Base-by-base conservation (phyloP, 768 basidiomycete species). In the Boletus edulis region DNA sequence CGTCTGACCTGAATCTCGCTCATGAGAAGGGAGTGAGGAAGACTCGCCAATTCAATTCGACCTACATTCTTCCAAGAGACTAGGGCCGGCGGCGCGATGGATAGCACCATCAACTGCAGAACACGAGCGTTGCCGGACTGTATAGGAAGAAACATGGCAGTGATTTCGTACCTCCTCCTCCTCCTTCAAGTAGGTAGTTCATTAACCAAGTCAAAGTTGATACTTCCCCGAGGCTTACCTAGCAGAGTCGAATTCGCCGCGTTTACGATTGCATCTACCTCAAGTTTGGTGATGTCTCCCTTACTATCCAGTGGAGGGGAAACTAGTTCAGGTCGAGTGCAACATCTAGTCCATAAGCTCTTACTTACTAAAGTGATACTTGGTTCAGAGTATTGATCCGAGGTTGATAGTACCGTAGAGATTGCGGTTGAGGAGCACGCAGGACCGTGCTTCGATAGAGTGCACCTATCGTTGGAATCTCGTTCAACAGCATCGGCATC, bases 51-150 rank as follows among this genome's bases (percentile, higher is more conserved):
- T 29, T 3, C 8, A 29, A 35, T 49, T 5, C 46, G 29, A 69
- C 81, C 53, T 61, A 87, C 91, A 92, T 81, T 92, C 91, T 56
- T 80, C 76, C 0, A 83, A 57, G 5, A 91, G 77, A 48, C 78
- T 73, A 5, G 70, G 77, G 12, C 91, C 91, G 24, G 91, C 91
- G 12, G 87, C 89, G 22, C 67, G 66, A 67, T 93, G 91, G 43
- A 94, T 92, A 2, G 88, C 89, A 4, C 90, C 90, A 64, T 93
- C 90, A 41, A 93, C 91, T 89, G 55, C 46, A 24, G 37, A 49
- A 48, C 35, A 52, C 17, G 35, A 54, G 32, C 31, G 24, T 50
- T 31, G 9, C 24, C 34, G 11, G 31, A 12, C 8, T 20, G 4
- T 14, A 27, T 8, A 7, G 15, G 24, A 34, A 22, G 3, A 49